phyloP scores from a whole-genome alignment of 306 rosid species.

The Gleditsia sinensis region DNA sequence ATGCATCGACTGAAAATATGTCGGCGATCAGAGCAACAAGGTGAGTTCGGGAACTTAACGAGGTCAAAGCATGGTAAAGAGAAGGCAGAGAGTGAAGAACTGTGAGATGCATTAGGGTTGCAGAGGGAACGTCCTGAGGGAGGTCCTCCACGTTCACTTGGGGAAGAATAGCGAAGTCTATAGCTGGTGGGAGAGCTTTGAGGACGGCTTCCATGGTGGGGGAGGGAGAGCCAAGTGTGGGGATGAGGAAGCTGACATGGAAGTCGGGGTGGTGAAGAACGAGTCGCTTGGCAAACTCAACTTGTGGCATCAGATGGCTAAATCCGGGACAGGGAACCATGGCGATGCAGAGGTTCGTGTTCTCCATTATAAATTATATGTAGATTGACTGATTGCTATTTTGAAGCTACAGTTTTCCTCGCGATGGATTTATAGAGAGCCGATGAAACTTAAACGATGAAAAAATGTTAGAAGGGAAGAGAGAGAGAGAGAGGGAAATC shows the following conservation, averaged over 20 bases:
- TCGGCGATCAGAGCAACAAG: background rate
- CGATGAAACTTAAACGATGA: too few species aligned
- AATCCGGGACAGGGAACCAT: background rate
- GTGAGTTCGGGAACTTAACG: background rate
- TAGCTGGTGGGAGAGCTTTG: background rate
- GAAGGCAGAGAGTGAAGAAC: conserved; percentile 12
- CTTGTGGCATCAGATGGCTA: background rate
- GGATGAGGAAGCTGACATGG: background rate
- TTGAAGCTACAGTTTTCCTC: too few species aligned
- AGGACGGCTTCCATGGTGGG: background rate
- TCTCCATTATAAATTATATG: background rate
- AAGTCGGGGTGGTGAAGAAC: background rate
- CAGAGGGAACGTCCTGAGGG: background rate
- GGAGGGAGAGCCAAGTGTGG: background rate
- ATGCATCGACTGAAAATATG: background rate
- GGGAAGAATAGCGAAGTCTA: background rate
- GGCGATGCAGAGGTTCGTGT: background rate
- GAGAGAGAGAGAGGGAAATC: too few species aligned
- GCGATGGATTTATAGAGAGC: too few species aligned
- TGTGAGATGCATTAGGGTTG: background rate
- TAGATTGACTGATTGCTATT: background rate
- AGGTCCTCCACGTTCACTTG: conserved; percentile 1
- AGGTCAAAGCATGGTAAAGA: background rate
- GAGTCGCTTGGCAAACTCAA: background rate
- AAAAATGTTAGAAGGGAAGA: too few species aligned